Conservation (phyloP, 2,329 filamentous ascomycete genomes). For the Xylaria sp. region DNA sequence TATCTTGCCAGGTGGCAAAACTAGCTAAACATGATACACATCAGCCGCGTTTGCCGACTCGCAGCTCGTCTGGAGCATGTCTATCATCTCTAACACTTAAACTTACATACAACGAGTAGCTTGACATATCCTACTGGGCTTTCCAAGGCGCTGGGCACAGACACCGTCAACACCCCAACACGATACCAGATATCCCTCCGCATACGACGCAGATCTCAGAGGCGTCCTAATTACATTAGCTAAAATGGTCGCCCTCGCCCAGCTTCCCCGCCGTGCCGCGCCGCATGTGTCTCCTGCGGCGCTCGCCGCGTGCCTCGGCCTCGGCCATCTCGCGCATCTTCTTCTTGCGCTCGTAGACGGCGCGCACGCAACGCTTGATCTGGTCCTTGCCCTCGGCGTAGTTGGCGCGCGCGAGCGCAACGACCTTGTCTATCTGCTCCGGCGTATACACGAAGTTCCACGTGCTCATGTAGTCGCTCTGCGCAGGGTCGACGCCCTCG, state of each 20-base stretch:
- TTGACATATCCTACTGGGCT: too few species aligned
- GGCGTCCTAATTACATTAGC: slow-evolving; percentile 33
- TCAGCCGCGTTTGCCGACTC: too few species aligned
- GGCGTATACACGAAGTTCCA: slow-evolving; percentile 99
- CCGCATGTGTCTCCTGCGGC: slow-evolving; percentile 54
- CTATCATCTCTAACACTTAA: too few species aligned
- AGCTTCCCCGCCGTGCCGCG: slow-evolving; percentile 59
- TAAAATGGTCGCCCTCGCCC: slow-evolving; percentile 72
- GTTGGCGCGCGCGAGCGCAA: slow-evolving; percentile 82
- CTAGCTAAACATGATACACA: too few species aligned
- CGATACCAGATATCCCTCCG: too few species aligned
- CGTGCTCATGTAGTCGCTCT: slow-evolving; percentile 86
- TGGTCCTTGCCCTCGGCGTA: slow-evolving; percentile 81
- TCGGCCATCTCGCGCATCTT: slow-evolving; percentile 63
- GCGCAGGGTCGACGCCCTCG: slow-evolving; percentile 80
- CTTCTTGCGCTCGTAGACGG: slow-evolving; percentile 93
- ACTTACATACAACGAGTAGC: too few species aligned
- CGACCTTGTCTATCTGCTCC: slow-evolving; percentile 84
- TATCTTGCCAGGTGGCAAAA: too few species aligned
- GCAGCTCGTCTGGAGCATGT: too few species aligned
- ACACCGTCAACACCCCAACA: too few species aligned
- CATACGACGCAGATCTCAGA: too few species aligned
- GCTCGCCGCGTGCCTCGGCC: slow-evolving; percentile 45
- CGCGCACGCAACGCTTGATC: slow-evolving; percentile 77
- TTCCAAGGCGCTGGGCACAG: too few species aligned